These are phyloP conservation scores for Paradendryphiella salina DNA, from an alignment of 2,329 filamentous ascomycete genomes.

Conservation along the genomic window DNA sequence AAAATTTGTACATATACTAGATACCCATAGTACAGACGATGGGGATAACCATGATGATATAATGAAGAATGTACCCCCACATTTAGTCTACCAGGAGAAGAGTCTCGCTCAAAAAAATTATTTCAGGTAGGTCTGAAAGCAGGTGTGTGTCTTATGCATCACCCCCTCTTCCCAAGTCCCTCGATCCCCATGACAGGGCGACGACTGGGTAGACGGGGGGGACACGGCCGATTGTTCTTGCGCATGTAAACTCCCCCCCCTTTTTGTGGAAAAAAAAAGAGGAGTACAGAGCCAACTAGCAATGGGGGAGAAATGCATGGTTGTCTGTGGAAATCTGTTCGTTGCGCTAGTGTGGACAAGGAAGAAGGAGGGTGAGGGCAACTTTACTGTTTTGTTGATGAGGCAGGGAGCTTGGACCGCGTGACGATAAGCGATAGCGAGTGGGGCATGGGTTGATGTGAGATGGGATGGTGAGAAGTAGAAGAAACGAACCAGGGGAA, in stretches of 20 bases:
- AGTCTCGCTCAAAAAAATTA: constrained; percentile 35
- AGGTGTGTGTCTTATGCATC: constrained; percentile 10
- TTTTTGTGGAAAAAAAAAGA: not conserved
- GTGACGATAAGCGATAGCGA: not conserved
- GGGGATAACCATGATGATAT: not conserved
- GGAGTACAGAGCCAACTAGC: constrained; percentile 29
- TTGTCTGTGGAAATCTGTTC: constrained; percentile 37
- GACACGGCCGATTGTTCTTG: constrained; percentile 28
- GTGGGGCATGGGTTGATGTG: not conserved
- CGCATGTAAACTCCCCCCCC: constrained; percentile 14
- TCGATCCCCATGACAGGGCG: not conserved
- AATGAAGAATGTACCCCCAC: constrained; percentile 32
- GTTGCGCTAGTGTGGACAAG: constrained; percentile 26
- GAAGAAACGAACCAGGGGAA: not conserved
- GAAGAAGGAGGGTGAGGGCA: not conserved
- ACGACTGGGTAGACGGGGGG: constrained; percentile 12
- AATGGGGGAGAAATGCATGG: constrained; percentile 23
- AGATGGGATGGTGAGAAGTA: not conserved
- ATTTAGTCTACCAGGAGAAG: constrained; percentile 44
- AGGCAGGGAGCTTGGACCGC: not conserved
- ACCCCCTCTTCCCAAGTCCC: constrained; percentile 18
- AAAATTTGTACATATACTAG: not conserved
- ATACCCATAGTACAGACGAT: not conserved
- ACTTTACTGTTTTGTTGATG: not conserved
- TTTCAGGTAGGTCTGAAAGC: constrained; percentile 42